Conservation (phyloP, 345 rosid genomes). For the Draba incana region DNA sequence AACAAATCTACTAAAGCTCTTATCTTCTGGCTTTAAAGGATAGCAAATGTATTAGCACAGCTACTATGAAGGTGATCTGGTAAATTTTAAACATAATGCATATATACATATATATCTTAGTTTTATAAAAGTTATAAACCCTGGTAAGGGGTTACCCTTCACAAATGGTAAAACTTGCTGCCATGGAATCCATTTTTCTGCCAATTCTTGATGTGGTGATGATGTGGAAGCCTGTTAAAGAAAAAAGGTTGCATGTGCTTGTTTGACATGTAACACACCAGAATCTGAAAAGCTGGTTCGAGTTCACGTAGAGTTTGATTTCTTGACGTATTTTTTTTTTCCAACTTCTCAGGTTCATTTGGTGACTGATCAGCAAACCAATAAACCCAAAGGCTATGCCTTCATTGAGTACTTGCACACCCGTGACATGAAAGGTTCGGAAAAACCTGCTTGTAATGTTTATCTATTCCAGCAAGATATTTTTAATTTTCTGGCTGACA, state of each 20-base stretch:
- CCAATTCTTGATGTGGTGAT: constrained; percentile 93
- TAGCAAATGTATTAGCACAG: constrained; percentile 69
- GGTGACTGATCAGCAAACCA: constrained; percentile 70
- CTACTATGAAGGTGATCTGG: constrained; percentile 86
- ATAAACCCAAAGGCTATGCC: constrained; percentile 95
- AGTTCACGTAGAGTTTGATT: constrained; percentile 25
- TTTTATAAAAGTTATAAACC: constrained; percentile 57
- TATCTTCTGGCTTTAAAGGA: constrained; percentile 71
- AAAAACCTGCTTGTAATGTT: neutral
- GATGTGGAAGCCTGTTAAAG: constrained; percentile 86
- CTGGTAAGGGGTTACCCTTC: constrained; percentile 97
- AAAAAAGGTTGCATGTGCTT: constrained; percentile 83
- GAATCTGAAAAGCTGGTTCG: constrained; percentile 30
- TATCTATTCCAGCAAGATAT: neutral
- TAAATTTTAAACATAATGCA: constrained; percentile 47
- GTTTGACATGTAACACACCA: constrained; percentile 31
- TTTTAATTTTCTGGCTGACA: constrained; percentile 6
- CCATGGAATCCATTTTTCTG: constrained; percentile 75
- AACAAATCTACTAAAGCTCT: constrained; percentile 57
- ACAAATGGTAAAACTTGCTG: constrained; percentile 70
- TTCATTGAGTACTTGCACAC: constrained; percentile 94
- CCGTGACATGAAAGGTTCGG: constrained; percentile 93
- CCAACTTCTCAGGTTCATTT: constrained; percentile 69
- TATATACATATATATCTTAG: constrained; percentile 42
- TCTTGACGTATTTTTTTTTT: constrained; percentile 42